Conservation (phyloP, 2,329 filamentous ascomycete species). For the Pseudocercospora musae region DNA sequence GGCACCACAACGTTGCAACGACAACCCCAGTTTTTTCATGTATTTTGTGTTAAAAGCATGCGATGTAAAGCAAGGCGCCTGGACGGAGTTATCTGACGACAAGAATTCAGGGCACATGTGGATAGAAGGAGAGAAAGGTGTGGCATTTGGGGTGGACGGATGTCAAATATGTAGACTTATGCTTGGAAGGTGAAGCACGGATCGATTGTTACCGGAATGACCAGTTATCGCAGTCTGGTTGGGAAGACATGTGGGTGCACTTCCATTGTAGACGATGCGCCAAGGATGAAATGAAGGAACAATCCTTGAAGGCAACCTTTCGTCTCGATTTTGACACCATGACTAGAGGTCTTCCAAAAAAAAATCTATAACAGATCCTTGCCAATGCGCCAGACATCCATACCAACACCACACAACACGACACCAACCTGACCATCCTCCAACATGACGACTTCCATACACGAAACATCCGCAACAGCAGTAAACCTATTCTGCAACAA, state of each 20-base stretch:
- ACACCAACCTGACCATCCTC: conserved; percentile 24
- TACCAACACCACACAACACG: conserved; percentile 49
- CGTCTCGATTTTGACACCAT: not conserved
- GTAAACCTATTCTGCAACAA: conserved; percentile 40
- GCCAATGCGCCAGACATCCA: conserved; percentile 42
- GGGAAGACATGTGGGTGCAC: not conserved
- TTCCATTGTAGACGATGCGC: not conserved
- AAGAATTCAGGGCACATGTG: not conserved
- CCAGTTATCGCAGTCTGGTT: not conserved
- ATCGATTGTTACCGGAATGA: not conserved
- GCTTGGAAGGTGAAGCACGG: not conserved
- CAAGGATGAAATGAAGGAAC: not conserved
- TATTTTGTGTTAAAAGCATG: not conserved
- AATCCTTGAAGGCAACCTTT: not conserved
- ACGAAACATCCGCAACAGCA: conserved; percentile 55
- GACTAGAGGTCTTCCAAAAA: not conserved
- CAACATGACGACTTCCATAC: conserved; percentile 42
- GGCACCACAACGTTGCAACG: conserved; percentile 3
- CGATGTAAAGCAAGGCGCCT: conserved; percentile 5
- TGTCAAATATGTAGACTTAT: not conserved
- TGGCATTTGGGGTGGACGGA: not conserved
- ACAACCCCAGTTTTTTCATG: not conserved
- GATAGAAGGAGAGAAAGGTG: not conserved
- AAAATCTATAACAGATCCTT: not conserved
- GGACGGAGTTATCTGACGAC: not conserved